Evolutionary conservation across 306 rosid genomes (phyloP), one percentile per base, ranked within the genome.

Genomic region (Luffa aegyptiaca): DNA sequence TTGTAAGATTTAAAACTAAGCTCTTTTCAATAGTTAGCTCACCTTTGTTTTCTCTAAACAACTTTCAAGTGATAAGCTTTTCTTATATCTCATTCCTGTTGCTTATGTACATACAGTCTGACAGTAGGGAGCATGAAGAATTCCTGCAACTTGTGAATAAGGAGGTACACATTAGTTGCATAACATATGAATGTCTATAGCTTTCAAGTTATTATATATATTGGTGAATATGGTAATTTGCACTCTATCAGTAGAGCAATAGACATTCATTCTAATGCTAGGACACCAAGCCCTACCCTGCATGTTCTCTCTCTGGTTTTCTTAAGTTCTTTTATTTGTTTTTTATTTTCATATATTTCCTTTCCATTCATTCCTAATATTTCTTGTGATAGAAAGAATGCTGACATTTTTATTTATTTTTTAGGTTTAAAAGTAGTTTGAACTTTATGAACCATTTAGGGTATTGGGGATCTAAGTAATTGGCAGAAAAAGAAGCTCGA

Each of bases 71-170:
- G 39, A 70, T 70, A 18, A 13, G 56, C 14, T 18, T 45, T 10
- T 20, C 57, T 71, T 71, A 20, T 57, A 20, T 71, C 57, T 71
- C 57, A 71, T 45, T 71, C n/a, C 36, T 71, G 41, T 44, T 71
- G 62, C 79, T 72, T 83, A 75, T 72, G 74, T 57, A 68, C 44
- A 80, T 87, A 80, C 97, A 94, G 98, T 92, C 98, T 17, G 98
- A 92, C 52, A 91, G 97, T 76, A 86, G 89, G 78, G 98, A 94
- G 81, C 96, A 97, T 61, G 98, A 94, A 87, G 97, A 94, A 80
- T 94, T 94, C 84, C 88, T 94, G 79, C 81, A 91, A 69, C 97
- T 94, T 80, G 97, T 94, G 72, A 91, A 93, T 73, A 92, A 94
- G 82, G 98, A 94, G 98, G 98, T 94, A 70, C 45, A 11, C 57